phyloP scores from a whole-genome alignment of 345 rosid species.

The Cochlearia excelsa region DNA sequence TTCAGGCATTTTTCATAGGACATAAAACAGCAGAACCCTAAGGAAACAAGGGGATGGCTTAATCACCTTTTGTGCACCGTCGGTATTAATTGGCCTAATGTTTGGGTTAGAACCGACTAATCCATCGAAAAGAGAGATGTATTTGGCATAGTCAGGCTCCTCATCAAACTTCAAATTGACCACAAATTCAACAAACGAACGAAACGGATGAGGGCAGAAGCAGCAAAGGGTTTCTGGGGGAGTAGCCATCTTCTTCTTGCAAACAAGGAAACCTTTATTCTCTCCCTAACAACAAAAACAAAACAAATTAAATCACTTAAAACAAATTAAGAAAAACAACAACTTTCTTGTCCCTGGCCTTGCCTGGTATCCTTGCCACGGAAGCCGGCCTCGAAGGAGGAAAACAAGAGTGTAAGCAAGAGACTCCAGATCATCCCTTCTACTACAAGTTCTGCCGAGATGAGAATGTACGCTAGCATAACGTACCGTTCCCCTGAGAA shows the following conservation, averaged over 20 bases:
- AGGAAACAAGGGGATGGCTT: slow-evolving; percentile 7
- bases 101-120: slow-evolving; percentile 90
- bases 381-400: slow-evolving; percentile 93
- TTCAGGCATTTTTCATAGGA: slow-evolving; percentile 4
- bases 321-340: slow-evolving; percentile 2
- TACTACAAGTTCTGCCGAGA: slow-evolving; percentile 93
- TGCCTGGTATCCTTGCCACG: slow-evolving; percentile 99
- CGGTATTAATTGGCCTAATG: slow-evolving; percentile 93
- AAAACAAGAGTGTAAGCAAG: slow-evolving; percentile 96
- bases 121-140: slow-evolving; percentile 86
- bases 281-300: slow-evolving; percentile 64
- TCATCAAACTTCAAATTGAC: slow-evolving; percentile 94
- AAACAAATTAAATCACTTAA: slow-evolving; percentile 24
- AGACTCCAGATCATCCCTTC: slow-evolving; percentile 96
- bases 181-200: slow-evolving; percentile 84
- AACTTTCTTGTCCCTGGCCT: slow-evolving; percentile 27
- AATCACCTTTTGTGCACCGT: slow-evolving; percentile 93
- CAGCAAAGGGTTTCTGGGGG: slow-evolving; percentile 88
- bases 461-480: slow-evolving; percentile 99
- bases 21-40: neutral
- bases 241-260: slow-evolving; percentile 98
- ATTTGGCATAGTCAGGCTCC: slow-evolving; percentile 94
- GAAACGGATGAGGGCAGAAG: slow-evolving; percentile 86
- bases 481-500: slow-evolving; percentile 87
- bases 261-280: slow-evolving; percentile 90